Evolutionary conservation across 225 moss, liverwort and hornwort species (phyloP).

Genomic region (Rhytidiadelphus loreus): DNA sequence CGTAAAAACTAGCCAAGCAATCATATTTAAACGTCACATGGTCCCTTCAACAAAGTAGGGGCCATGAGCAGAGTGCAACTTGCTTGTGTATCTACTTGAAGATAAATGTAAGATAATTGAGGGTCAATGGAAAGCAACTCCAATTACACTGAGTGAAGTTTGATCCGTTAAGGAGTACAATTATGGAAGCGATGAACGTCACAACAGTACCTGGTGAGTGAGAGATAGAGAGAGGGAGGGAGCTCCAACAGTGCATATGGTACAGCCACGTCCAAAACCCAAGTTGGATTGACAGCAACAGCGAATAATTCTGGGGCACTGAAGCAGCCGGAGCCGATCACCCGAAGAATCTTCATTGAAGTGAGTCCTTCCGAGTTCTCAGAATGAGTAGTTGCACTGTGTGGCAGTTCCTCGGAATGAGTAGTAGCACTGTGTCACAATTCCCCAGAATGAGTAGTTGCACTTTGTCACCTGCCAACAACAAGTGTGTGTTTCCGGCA

Average conservation of each 20-base stretch:
- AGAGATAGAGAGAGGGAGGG: background rate
- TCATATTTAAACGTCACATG: background rate
- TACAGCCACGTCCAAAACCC: background rate
- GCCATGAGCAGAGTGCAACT: background rate
- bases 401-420: background rate
- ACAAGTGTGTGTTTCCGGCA: background rate
- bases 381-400: background rate
- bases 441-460: background rate
- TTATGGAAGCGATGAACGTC: conserved; percentile 9
- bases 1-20: background rate
- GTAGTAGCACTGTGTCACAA: background rate
- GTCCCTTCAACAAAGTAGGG: background rate
- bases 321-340: background rate
- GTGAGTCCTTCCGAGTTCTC: background rate
- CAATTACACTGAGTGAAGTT: background rate
- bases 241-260: background rate
- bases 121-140: conserved; percentile 1
- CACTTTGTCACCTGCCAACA: background rate
- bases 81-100: background rate
- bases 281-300: conserved; percentile 5
- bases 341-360: background rate
- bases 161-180: conserved; percentile 23
- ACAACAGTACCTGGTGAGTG: conserved; percentile 5
- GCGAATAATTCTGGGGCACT: background rate
- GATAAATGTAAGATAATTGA: background rate